phyloP scores from a whole-genome alignment of 2,329 filamentous ascomycete species.

The Aspergillus spinulosporus region DNA sequence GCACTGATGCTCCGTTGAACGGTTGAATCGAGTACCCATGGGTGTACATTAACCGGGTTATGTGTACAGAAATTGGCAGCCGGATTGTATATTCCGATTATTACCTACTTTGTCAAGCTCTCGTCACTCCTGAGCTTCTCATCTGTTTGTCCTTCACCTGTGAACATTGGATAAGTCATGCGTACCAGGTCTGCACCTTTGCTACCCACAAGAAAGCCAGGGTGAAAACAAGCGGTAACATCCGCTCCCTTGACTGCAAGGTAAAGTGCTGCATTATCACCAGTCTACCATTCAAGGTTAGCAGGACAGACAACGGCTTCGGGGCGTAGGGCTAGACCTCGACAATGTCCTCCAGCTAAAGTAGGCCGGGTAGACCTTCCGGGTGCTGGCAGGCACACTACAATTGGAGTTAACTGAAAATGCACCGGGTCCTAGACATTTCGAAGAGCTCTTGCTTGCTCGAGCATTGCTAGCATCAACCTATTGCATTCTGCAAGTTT shows the following conservation, averaged over 20 bases:
- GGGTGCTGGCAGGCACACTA: background rate
- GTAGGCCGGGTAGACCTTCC: background rate
- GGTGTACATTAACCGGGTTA: too few relatives aligned
- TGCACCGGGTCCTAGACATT: background rate
- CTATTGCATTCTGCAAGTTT: background rate
- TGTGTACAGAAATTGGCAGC: background rate
- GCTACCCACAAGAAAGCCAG: background rate
- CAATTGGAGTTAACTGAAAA: background rate
- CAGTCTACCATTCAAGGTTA: too few relatives aligned
- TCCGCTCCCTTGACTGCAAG: background rate
- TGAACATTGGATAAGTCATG: background rate
- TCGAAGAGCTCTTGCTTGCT: background rate
- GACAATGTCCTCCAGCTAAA: background rate
- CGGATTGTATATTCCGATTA: too few relatives aligned
- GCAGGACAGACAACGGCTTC: background rate
- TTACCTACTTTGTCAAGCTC: too few relatives aligned
- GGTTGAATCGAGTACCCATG: constrained; percentile 9
- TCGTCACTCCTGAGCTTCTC: background rate
- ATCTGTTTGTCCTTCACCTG: background rate
- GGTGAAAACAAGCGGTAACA: background rate
- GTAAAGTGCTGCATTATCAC: background rate
- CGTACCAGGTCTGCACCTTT: background rate
- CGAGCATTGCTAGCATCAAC: background rate
- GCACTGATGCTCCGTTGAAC: constrained; percentile 28
- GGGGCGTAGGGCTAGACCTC: background rate